Base-by-base conservation (phyloP, 345 rosid genomes). In the Lepidium africanum region DNA sequence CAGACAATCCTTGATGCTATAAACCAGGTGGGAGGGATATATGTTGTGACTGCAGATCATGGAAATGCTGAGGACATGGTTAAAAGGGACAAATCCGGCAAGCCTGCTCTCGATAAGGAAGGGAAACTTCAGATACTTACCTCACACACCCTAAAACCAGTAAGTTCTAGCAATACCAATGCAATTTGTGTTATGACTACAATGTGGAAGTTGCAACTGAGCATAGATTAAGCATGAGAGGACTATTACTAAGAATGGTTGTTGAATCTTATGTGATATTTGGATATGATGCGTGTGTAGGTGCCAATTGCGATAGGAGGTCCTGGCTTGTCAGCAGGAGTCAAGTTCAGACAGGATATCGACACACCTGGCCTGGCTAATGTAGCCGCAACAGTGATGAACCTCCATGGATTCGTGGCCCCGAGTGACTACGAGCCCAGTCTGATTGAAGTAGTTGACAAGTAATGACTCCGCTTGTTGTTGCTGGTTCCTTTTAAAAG, bases 31-130 rank as follows among this genome's bases (percentile, higher is more conserved):
- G 90, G 94, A 45, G 99, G 97, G 67, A 91, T 95, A 62, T 95
- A 81, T 55, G 89, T 95, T 7, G 83, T 95, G 32, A 94, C 97
- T 42, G 99, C 97, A 5, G 99, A 94, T 84, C 97, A 94, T 33
- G 97, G 99, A 45, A 91, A 94, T 73, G 96, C 99, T 0, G 96
- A 94, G 83, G 99, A 91, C 81, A 94, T 94, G 97, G 99, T 86
- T n/a, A 91, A 94, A 80, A 86, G 96, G 66, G 83, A 85, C 74
- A 95, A 95, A 77, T 69, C 88, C 10, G 99, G 96, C 8, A 75
- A 87, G 74, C 99, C 99, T 3, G 30, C 27, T 16, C 33, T 76
- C 5, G 97, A 83, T 69, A 89, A 91, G 86, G 76, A 60, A 58
- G 99, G 99, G 54, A 80, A 84, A 4, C 74, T 95, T 75, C 99